Percentiles rank a stretch among this genome's conserved stretches.
phyloP scores from a whole-genome alignment of 306 rosid species.

The Pueraria montana region DNA sequence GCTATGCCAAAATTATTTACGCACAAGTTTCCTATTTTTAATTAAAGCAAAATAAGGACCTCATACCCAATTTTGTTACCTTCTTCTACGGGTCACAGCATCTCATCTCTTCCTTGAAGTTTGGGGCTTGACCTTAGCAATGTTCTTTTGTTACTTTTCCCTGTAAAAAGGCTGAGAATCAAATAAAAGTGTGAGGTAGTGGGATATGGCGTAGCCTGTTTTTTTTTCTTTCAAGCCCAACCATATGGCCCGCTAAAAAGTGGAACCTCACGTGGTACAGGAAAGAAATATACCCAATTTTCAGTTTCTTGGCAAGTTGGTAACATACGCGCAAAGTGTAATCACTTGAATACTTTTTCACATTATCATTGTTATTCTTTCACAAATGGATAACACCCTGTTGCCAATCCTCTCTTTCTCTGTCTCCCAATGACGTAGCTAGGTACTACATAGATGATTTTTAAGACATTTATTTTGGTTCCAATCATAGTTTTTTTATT shows the following conservation, averaged over 20 bases:
- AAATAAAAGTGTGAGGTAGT: neutral
- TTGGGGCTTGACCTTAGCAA: slow-evolving; percentile 1
- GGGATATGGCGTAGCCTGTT: neutral
- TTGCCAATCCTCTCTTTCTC: neutral
- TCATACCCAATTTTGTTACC: neutral
- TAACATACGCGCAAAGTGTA: neutral
- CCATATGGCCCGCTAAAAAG: slow-evolving; percentile 22
- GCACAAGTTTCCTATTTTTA: neutral
- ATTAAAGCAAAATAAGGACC: neutral
- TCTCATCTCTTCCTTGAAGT: neutral
- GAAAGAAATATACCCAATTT: neutral
- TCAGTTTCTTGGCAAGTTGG: slow-evolving; percentile 6
- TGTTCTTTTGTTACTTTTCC: neutral
- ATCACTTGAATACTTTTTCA: neutral
- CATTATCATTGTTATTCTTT: neutral
- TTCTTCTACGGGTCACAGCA: neutral
- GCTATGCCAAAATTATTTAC: neutral
- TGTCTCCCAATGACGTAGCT: neutral
- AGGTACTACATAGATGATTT: neutral
- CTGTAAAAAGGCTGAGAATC: neutral
- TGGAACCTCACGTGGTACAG: neutral
- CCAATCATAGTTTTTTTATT: no score
- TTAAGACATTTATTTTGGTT: no score
- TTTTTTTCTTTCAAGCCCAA: neutral
- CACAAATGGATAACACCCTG: neutral